Evolutionary conservation across 345 rosid genomes (phyloP).

Genomic region (Psidium guajava): DNA sequence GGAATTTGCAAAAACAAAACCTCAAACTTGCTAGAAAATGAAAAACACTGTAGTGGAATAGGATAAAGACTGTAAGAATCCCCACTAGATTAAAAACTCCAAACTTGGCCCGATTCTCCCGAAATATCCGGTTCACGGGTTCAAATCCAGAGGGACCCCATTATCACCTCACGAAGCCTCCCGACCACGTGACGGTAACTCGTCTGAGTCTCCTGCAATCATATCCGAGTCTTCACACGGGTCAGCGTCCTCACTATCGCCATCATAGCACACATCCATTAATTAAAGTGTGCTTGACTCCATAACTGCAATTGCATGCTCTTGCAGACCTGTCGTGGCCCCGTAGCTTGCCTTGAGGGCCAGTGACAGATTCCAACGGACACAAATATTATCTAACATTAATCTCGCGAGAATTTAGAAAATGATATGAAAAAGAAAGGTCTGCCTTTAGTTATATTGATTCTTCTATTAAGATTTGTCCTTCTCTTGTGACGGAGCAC

Average conservation of each 20-base stretch:
- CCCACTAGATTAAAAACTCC: neutral
- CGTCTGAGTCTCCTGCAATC: neutral
- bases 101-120: neutral
- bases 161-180: neutral
- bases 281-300: neutral
- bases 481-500: neutral
- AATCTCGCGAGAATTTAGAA: neutral
- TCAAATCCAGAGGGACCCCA: neutral
- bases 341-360: neutral
- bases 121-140: neutral
- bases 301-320: neutral
- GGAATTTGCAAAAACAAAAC: neutral
- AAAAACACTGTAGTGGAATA: neutral
- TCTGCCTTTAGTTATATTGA: neutral
- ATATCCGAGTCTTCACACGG: neutral
- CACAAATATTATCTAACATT: neutral
- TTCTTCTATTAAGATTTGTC: neutral
- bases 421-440: neutral
- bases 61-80: neutral
- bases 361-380: neutral
- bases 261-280: neutral
- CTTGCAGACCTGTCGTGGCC: neutral
- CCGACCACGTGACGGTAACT: neutral
- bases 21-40: neutral
- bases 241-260: neutral